These are phyloP conservation scores for Aureobasidium sp. DNA, from an alignment of 2,329 filamentous ascomycete genomes.

Conservation along the genomic window DNA sequence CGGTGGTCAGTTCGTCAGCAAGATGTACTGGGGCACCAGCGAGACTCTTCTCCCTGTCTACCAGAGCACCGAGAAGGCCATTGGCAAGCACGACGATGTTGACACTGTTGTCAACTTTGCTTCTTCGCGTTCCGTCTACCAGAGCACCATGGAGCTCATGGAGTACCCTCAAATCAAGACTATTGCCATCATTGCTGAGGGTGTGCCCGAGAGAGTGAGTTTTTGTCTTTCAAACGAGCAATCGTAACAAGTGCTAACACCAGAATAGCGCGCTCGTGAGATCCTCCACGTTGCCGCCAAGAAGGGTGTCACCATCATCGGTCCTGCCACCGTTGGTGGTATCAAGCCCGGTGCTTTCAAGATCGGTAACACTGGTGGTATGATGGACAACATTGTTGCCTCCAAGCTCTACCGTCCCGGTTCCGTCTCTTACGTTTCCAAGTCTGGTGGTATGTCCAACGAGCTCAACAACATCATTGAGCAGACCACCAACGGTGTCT, in stretches of 20 bases:
- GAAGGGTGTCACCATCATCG: slow-evolving; percentile 99
- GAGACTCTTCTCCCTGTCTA: slow-evolving; percentile 98
- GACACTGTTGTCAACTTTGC: slow-evolving; percentile 99
- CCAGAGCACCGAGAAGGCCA: slow-evolving; percentile 85
- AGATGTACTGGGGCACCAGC: slow-evolving; percentile 99
- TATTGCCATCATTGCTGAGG: slow-evolving; percentile 98
- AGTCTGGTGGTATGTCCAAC: slow-evolving; percentile 99
- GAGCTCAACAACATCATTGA: slow-evolving; percentile 99
- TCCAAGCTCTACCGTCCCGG: slow-evolving; percentile 99
- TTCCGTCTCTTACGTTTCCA: slow-evolving; percentile 98
- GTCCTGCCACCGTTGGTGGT: slow-evolving; percentile 94
- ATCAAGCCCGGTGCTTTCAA: slow-evolving; percentile 99
- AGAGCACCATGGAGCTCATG: slow-evolving; percentile 98
- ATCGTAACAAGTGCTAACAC: slow-evolving; percentile 2
- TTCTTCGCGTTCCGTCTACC: slow-evolving; percentile 96
- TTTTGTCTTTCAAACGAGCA: neutral
- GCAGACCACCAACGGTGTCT: slow-evolving; percentile 93
- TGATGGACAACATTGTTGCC: slow-evolving; percentile 99
- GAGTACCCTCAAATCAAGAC: slow-evolving; percentile 93
- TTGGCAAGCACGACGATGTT: slow-evolving; percentile 93
- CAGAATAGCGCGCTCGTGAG: slow-evolving; percentile 80
- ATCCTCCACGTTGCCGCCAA: slow-evolving; percentile 94
- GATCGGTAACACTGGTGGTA: slow-evolving; percentile 99
- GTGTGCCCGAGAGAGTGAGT: slow-evolving; percentile 93
- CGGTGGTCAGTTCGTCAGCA: slow-evolving; percentile 99